These are phyloP conservation scores for Brassica incana DNA, from an alignment of 345 rosid genomes.

Conservation along the genomic window DNA sequence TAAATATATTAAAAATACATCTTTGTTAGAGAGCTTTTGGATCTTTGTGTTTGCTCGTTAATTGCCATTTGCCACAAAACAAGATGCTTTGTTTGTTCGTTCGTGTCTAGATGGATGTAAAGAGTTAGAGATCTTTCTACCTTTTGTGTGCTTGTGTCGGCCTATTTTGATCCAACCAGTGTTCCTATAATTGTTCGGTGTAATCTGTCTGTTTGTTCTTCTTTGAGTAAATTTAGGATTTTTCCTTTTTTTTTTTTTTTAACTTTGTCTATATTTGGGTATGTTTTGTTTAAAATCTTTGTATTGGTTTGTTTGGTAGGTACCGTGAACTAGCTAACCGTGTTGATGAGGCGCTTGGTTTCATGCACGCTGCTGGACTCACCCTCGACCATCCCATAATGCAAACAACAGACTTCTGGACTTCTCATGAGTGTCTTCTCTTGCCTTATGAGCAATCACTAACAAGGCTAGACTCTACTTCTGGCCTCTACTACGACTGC, in stretches of 20 bases:
- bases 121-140: constrained; percentile 1
- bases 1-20: not conserved
- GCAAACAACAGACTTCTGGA: constrained; percentile 78
- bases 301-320: constrained; percentile 37
- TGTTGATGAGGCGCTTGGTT: constrained; percentile 80
- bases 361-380: constrained; percentile 76
- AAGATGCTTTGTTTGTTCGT: not conserved
- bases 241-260: not conserved
- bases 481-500: constrained; percentile 72
- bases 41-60: not conserved
- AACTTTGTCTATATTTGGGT: constrained; percentile 11
- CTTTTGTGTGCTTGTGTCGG: constrained; percentile 13
- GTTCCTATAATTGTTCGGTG: constrained; percentile 1
- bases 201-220: constrained; percentile 22
- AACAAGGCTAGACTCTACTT: constrained; percentile 69
- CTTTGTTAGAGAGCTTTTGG: not conserved
- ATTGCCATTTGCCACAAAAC: not conserved
- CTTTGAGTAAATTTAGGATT: not conserved
- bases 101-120: constrained; percentile 4
- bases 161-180: constrained; percentile 4
- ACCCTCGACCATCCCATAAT: constrained; percentile 74
- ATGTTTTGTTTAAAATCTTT: not conserved
- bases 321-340: constrained; percentile 68
- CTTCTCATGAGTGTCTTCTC: constrained; percentile 76
- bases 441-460: constrained; percentile 73